Base-by-base conservation (phyloP, 129 eudicot genomes). In the Mikania micrantha region DNA sequence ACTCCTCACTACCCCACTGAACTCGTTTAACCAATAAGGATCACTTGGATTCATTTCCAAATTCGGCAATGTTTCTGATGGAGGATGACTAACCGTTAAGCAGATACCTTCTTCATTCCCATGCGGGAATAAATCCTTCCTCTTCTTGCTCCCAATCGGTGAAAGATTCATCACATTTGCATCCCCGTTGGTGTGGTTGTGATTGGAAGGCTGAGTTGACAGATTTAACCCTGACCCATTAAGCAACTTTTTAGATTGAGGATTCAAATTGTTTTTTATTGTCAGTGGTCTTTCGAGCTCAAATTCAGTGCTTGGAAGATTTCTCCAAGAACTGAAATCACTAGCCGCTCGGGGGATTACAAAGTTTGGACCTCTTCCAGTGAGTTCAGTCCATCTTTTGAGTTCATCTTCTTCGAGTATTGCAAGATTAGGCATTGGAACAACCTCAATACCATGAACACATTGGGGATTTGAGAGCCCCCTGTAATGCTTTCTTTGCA, bases 391-490 rank as follows among this genome's bases (percentile, higher is more conserved):
- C 96, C 96, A 90, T 78, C 96, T 86, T 78, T 81, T 86, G 10
- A 76, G 73, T 29, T 90, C 90, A 31, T 86, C 94, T 42, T 90
- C 96, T 41, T 81, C 88, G 3, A 90, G 86, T 29, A 29, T 28
- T 50, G 36, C 11, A 47, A 90, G 86, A 34, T 72, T 86, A 8
- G 96, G 96, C 34, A 74, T 56, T 0, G 81, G 49, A 27, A 86
- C 90, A n/a, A 90, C 81, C 73, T 90, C 90, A 17, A 90, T 78
- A 28, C 96, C 96, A 38, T 90, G 96, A 60, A 90, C 94, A 45
- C 96, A 90, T 56, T 90, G 96, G 19, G 96, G 96, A 42, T 90
- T 90, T 1, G 96, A 90, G 13, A 90, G 86, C 8, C 96, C 96
- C 60, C 96, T 75, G 69, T 90, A 90, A 62, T 90, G 97, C 74